Conservation (phyloP, 2,329 filamentous ascomycete species). For the Claviceps africana region DNA sequence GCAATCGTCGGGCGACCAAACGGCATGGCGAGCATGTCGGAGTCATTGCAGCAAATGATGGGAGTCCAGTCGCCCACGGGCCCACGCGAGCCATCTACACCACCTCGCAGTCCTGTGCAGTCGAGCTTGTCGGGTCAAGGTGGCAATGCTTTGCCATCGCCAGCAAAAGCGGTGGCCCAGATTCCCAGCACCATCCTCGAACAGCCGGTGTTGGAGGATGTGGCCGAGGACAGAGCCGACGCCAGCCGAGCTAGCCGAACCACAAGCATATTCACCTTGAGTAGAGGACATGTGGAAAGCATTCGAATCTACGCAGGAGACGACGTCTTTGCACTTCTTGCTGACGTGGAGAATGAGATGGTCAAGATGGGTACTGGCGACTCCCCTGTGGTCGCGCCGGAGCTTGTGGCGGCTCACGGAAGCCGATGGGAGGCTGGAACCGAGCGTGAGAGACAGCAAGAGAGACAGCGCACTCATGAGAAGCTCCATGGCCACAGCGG, state of each 20-base stretch:
- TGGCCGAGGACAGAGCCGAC: constrained; percentile 13
- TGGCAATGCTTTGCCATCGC: constrained; percentile 29
- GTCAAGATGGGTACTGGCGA: constrained; percentile 20
- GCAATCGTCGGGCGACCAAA: constrained; percentile 30
- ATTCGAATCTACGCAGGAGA: constrained; percentile 55
- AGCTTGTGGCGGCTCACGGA: neutral
- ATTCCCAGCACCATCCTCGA: constrained; percentile 44
- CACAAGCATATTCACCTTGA: constrained; percentile 12
- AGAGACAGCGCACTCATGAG: constrained; percentile 38
- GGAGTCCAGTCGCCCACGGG: constrained; percentile 22
- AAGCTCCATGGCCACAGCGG: constrained; percentile 24
- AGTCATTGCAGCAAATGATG: constrained; percentile 28
- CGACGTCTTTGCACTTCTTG: constrained; percentile 51
- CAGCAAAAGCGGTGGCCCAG: constrained; percentile 36
- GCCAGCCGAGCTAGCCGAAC: constrained; percentile 16
- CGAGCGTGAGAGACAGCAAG: constrained; percentile 27
- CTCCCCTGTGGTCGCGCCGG: neutral
- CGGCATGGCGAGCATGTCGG: constrained; percentile 14
- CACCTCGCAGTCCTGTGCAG: constrained; percentile 15
- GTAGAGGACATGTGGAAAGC: constrained; percentile 40
- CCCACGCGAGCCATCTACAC: constrained; percentile 35
- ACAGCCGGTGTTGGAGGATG: constrained; percentile 32
- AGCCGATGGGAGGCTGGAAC: neutral
- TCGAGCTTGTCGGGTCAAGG: constrained; percentile 15
- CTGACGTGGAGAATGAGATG: constrained; percentile 45